Percentiles rank a stretch among this genome's conserved stretches.
phyloP scores from a whole-genome alignment of 2,329 filamentous ascomycete species.

The Dothistroma pini region DNA sequence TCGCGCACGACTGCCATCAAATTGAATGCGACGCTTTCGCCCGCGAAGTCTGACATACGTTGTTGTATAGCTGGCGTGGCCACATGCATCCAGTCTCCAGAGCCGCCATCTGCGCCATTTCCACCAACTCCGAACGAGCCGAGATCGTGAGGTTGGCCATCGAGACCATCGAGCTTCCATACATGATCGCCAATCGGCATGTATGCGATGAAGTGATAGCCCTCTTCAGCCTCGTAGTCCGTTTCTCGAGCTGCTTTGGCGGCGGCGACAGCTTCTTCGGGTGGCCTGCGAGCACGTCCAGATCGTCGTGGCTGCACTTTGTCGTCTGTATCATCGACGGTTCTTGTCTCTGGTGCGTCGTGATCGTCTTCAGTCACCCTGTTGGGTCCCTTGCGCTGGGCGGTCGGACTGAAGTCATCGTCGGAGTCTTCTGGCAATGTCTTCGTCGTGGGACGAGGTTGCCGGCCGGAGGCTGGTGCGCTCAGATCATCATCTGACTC shows the following conservation, averaged over 20 bases:
- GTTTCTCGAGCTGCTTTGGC: constrained; percentile 31
- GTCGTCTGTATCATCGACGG: neutral
- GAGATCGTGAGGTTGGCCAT: constrained; percentile 64
- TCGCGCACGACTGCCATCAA: constrained; percentile 71
- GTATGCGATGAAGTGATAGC: constrained; percentile 87
- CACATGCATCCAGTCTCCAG: constrained; percentile 62
- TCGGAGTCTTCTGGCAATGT: constrained; percentile 7
- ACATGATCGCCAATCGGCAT: constrained; percentile 70
- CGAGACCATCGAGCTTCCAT: constrained; percentile 87
- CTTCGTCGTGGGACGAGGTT: neutral
- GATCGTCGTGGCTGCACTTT: constrained; percentile 23
- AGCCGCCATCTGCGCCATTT: constrained; percentile 40
- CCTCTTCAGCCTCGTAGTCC: constrained; percentile 47
- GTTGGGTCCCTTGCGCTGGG: neutral
- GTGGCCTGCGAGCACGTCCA: constrained; percentile 20
- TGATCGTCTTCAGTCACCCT: constrained; percentile 2
- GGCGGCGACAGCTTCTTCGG: constrained; percentile 8
- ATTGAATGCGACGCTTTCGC: constrained; percentile 67
- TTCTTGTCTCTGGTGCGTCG: constrained; percentile 6
- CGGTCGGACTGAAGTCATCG: constrained; percentile 6
- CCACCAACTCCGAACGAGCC: constrained; percentile 41
- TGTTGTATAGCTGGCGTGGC: constrained; percentile 62
- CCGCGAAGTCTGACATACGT: constrained; percentile 65
- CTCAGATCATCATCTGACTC: neutral
- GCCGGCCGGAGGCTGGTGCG: neutral